Evolutionary conservation across 2,329 filamentous ascomycete species (phyloP), one percentile per base, ranked within the genome.

Genomic region (Epichloe elymi): DNA sequence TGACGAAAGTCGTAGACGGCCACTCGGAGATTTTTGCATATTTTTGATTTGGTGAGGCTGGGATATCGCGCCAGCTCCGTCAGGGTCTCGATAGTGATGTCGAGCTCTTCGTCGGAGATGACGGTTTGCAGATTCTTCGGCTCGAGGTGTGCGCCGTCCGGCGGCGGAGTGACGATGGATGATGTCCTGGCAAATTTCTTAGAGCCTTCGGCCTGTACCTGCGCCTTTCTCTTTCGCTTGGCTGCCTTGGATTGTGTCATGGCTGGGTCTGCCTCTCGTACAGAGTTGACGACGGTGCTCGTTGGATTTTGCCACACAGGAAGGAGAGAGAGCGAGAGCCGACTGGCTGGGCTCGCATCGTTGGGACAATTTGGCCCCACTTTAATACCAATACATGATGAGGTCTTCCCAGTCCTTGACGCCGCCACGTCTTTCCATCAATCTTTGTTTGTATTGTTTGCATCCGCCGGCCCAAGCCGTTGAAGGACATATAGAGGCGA

Each of bases 1-100:
- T 85, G 78, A 1, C 81, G 76, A 53, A 87, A 86, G 19, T 81
- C 78, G 59, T 84, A 85, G 7, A 85, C 82, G 5, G 82, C 82
- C 3, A 75, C 77, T 19, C 83, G 73, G 2, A 86, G 67, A 46
- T 83, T 79, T 59, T 79, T 83, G 67, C 83, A 86, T 23, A 72
- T 73, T 59, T 84, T 85, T 0, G 80, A 79, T 63, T 86, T 86
- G 62, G 83, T 85, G 20, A 85, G 60, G 20, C 64, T 66, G 0
- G 83, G 82, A 55, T 85, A 74, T 52, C 75, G 66, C 0, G 80
- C 67, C 11, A 86, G 71, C 0, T 76, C 72, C 2, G 67, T 70
- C 30, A 86, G 71, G 0, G 82, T 85, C 35, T 86, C 83, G 51
- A 84, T 72, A 1, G 82, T 73, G 51, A 85, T 78, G 44, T 85